Conservation (phyloP, 305 asterid species). For the Ajuga reptans region DNA sequence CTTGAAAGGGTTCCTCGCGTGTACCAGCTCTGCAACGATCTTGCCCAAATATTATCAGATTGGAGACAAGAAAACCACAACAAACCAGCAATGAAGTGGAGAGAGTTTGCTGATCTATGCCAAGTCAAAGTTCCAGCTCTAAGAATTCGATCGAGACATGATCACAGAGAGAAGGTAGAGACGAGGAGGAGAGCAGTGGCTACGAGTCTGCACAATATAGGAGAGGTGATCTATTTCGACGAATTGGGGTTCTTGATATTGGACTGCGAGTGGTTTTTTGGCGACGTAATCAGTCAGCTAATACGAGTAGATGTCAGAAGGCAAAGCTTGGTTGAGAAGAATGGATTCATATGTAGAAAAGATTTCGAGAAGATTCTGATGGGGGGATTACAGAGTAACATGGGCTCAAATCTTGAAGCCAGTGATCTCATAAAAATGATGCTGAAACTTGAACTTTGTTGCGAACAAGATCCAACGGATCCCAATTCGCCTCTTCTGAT, state of each 20-base stretch:
- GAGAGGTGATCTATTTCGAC: slow-evolving; percentile 69
- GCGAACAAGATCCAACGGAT: slow-evolving; percentile 58
- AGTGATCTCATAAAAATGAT: slow-evolving; percentile 56
- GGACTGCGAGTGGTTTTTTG: slow-evolving; percentile 75
- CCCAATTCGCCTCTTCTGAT: slow-evolving; percentile 48
- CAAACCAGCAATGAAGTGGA: slow-evolving; percentile 73
- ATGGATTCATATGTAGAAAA: slow-evolving; percentile 55
- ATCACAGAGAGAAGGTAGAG: slow-evolving; percentile 56
- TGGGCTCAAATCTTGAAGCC: slow-evolving; percentile 52
- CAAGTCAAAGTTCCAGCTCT: slow-evolving; percentile 66
- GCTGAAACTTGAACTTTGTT: slow-evolving; percentile 77
- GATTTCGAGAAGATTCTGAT: slow-evolving; percentile 61
- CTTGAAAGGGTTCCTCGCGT: slow-evolving; percentile 70
- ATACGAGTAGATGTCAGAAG: slow-evolving; percentile 41
- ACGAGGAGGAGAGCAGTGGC: slow-evolving; percentile 60
- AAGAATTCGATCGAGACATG: slow-evolving; percentile 56
- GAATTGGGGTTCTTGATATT: slow-evolving; percentile 52
- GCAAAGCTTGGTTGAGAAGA: slow-evolving; percentile 32
- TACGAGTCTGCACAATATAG: slow-evolving; percentile 64
- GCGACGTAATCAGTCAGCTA: slow-evolving; percentile 58
- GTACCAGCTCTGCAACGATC: slow-evolving; percentile 69
- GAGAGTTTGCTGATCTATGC: slow-evolving; percentile 69
- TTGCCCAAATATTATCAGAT: slow-evolving; percentile 36
- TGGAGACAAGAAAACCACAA: slow-evolving; percentile 64
- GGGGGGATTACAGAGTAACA: slow-evolving; percentile 47